Evolutionary conservation across 164 flowering plant species (phyloP), one percentile per base, ranked within the genome.

Genomic region (Saururus chinensis): DNA sequence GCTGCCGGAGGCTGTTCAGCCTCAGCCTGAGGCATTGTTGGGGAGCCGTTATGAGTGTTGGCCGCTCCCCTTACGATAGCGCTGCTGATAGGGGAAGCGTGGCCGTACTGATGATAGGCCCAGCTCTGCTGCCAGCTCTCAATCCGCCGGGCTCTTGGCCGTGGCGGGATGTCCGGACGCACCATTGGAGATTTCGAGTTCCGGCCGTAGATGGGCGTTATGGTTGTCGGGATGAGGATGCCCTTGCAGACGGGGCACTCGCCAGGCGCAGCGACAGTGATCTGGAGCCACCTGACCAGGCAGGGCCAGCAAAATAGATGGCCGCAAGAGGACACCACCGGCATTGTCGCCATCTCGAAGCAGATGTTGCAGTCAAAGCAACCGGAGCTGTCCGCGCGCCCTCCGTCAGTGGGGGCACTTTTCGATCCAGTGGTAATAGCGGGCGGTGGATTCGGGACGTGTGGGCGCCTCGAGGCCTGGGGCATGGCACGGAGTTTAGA

Each of bases 191-290:
- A 30, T 9, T 35, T 30, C 17, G 40, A 26, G 10, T 24, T 53
- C 60, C 88, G 82, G 22, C 91, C 95, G 68, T 84, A 84, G 58
- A 85, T 82, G 9, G 95, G 91, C 19, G 84, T 84, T 35, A 84
- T 9, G 21, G 24, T 30, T 1, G 24, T 16, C 35, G 19, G 0
- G 12, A n/a, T 12, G 21, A 57, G 16, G 5, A 12, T 19, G 74
- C 89, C 92, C 61, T 85, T 88, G 64, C 95, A 88, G 0, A 85
- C 87, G 0, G 92, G 91, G 60, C 95, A 88, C 61, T 85, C 89
- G 60, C 79, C 49, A 12, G 60, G 81, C 6, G 83, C 80, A 64
- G 80, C 82, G 0, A 89, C 81, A 68, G 82, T 83, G 54, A 76
- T 53, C 70, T 82, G 80, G 22, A 85, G 70, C 91, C 91, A 84